Evolutionary conservation across 768 basidiomycete species (phyloP).

Genomic region (Tubosaeta sp.): DNA sequence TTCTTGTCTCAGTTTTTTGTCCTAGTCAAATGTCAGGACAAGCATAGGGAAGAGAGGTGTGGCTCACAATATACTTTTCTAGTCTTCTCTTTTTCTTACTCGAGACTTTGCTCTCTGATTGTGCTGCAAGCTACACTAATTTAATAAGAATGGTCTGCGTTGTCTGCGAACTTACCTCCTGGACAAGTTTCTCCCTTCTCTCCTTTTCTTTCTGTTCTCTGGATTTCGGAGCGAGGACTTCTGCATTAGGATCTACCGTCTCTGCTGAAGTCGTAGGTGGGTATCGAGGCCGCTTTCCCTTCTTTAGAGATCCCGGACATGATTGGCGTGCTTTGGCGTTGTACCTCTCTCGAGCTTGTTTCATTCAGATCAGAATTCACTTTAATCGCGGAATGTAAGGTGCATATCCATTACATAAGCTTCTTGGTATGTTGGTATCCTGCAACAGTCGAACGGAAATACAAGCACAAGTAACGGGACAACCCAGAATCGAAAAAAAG

Average conservation of each 20-base stretch:
- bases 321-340: conserved; percentile 72
- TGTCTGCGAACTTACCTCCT: conserved; percentile 47
- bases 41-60: neutral
- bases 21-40: conserved; percentile 41
- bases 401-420: neutral
- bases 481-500: neutral
- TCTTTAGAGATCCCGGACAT: conserved; percentile 57
- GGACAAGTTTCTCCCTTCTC: conserved; percentile 52
- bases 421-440: too few species aligned
- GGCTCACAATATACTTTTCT: conserved; percentile 85
- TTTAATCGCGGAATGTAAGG: neutral
- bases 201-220: conserved; percentile 59
- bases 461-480: neutral
- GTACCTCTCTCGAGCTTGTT: conserved; percentile 31
- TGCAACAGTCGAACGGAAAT: neutral
- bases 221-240: conserved; percentile 54
- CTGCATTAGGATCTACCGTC: conserved; percentile 52
- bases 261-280: conserved; percentile 20
- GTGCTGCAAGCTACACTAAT: conserved; percentile 29
- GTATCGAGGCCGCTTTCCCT: conserved; percentile 45
- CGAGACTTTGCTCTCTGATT: conserved; percentile 69
- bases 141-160: neutral
- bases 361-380: conserved; percentile 15
- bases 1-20: conserved; percentile 91
- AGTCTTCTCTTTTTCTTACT: conserved; percentile 84